Base-by-base conservation (phyloP, 164 flowering plant species). In the Saururus chinensis region DNA sequence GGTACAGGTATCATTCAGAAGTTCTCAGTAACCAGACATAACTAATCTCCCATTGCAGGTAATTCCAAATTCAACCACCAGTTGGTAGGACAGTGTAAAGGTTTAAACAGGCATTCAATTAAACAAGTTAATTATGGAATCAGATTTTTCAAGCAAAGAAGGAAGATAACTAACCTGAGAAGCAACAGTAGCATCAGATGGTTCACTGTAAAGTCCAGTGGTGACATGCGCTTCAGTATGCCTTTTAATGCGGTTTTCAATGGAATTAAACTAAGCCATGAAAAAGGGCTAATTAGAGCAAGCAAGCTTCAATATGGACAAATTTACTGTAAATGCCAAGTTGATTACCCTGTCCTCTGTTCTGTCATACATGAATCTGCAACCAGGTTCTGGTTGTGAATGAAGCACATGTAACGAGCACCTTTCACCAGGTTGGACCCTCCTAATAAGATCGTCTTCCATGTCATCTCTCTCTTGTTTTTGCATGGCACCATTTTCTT, bases 291-390 rank as follows among this genome's bases (percentile, higher is more conserved):
- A 26, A 57, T 68, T 52, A 76, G 61, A 30, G 16, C 53, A 61
- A 53, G 13, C 8, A 11, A 49, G 16, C 19, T 41, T 40, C 56
- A 21, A 24, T 12, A 54, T 9, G 19, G 40, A 54, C 41, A 61
- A 61, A 51, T 22, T 8, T 9, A 24, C 22, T 20, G 56, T 37
- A 19, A 20, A 42, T 24, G 16, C 40, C 42, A 0, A 22, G 66
- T 19, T 54, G 53, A 58, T 57, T 85, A 90, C 99, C 96, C 81
- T 84, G 70, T 90, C 88, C 71, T 90, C 96, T 62, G 72, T 78
- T 60, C 88, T 82, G 68, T 90, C 97, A 74, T 82, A 86, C 99
- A 93, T 87, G 80, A 83, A 91, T 71, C 87, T 76, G 77, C 95
- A 88, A 51, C 89, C 86, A 54, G 79, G 79, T 64, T 85, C 75